Evolutionary conservation across 305 asterid genomes (phyloP).

Genomic region (Fraxinus sp.): DNA sequence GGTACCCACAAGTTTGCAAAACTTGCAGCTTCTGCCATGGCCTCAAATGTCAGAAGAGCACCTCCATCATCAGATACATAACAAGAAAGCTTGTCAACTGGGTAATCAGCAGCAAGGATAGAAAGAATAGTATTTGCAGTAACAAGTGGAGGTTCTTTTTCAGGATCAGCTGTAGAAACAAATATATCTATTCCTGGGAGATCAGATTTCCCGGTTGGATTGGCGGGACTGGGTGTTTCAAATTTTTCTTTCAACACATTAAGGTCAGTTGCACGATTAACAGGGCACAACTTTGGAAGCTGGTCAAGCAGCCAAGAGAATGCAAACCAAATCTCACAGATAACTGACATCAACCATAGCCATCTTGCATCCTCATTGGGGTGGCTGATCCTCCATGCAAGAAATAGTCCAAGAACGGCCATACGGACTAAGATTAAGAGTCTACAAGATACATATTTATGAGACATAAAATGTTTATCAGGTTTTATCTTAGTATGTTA

Average conservation of each 20-base stretch:
- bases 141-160: slow-evolving; percentile 35
- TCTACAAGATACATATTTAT: slow-evolving; percentile 11
- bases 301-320: slow-evolving; percentile 35
- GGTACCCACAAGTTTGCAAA: slow-evolving; percentile 32
- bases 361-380: slow-evolving; percentile 34
- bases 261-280: slow-evolving; percentile 35
- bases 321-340: slow-evolving; percentile 38
- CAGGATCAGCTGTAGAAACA: slow-evolving; percentile 37
- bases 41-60: slow-evolving; percentile 34
- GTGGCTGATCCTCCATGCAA: slow-evolving; percentile 26
- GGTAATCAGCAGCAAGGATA: slow-evolving; percentile 33
- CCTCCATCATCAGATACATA: slow-evolving; percentile 35
- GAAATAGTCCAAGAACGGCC: slow-evolving; percentile 29
- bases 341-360: slow-evolving; percentile 33
- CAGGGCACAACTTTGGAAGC: slow-evolving; percentile 31
- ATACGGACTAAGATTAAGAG: slow-evolving; percentile 31
- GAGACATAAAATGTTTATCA: slow-evolving; percentile 12
- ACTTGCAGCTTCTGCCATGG: slow-evolving; percentile 37
- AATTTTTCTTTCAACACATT: slow-evolving; percentile 29
- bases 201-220: slow-evolving; percentile 33
- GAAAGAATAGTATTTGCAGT: slow-evolving; percentile 33
- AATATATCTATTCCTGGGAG: slow-evolving; percentile 32
- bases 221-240: slow-evolving; percentile 28
- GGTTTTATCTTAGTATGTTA: not conserved
- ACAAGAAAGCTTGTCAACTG: slow-evolving; percentile 32